Evolutionary conservation across 2,329 filamentous ascomycete genomes (phyloP).

Genomic region (Gaeumannomyces tritici): DNA sequence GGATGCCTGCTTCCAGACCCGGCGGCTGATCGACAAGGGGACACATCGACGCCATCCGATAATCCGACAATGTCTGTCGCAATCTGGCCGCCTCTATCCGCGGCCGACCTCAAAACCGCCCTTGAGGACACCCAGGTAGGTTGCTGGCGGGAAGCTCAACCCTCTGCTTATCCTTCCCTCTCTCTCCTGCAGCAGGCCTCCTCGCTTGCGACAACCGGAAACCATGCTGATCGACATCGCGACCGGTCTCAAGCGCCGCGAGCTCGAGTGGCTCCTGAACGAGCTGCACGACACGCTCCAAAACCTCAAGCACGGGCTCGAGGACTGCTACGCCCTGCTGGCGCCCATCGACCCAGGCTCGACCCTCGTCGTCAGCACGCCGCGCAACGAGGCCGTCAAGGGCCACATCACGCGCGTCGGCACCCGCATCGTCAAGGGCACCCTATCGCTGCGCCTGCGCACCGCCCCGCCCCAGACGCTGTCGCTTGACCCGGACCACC

Average conservation of each 20-base stretch:
- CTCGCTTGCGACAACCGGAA: neutral
- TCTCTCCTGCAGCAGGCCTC: too few relatives aligned
- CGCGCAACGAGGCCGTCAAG: conserved; percentile 82
- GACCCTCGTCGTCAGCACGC: conserved; percentile 81
- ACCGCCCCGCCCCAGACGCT: conserved; percentile 49
- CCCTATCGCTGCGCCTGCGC: conserved; percentile 66
- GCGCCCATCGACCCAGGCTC: conserved; percentile 76
- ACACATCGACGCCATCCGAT: neutral
- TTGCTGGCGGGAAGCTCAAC: neutral
- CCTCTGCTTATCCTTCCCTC: neutral
- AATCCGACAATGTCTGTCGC: conserved; percentile 44
- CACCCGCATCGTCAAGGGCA: conserved; percentile 82
- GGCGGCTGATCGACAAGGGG: neutral
- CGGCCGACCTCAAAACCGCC: conserved; percentile 38
- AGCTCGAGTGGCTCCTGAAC: conserved; percentile 44
- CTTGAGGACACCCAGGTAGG: conserved; percentile 41
- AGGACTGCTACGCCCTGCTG: conserved; percentile 82
- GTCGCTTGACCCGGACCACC: conserved; percentile 34
- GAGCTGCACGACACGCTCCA: conserved; percentile 38
- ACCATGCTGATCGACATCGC: conserved; percentile 18
- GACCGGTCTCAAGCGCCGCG: conserved; percentile 30
- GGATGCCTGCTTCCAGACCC: neutral
- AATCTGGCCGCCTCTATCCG: conserved; percentile 46
- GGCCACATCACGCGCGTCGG: conserved; percentile 86
- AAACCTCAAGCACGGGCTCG: conserved; percentile 55